Base-by-base conservation (phyloP, 306 rosid genomes). In the Cicer chorassanicum region DNA sequence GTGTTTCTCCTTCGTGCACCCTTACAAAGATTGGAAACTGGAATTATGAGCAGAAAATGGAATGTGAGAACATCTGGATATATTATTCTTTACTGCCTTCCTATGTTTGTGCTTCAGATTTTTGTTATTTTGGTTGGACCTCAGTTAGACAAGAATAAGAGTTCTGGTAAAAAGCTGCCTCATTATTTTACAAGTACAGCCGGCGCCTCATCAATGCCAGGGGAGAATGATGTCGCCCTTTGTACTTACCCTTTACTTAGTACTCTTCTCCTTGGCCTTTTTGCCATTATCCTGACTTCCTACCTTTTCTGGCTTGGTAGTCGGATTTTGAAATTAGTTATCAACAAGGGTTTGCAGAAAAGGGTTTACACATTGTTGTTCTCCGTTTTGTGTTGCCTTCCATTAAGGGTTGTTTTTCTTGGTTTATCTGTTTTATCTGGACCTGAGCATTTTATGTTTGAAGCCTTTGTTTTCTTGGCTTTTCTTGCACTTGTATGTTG, bases 261-360 rank as follows among this genome's bases (percentile, higher is more conserved):
- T 76, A 88, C 93, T 64, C 76, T 94, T 65, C 81, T 94, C 76
- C 96, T 87, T 6, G 98, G 96, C 65, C 78, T 89, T 85, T 94
- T 88, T 78, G 89, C 93, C 75, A 60, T 84, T 70, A 75, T 94
- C 80, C 86, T 94, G 74, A 94, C 93, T 59, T 83, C 84, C 86
- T 94, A 94, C 84, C 83, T 91, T 81, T 91, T 91, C 85, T 94
- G 97, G 97, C 96, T 94, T 73, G 98, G 96, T 82, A 88, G 96
- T 82, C 88, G 82, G 88, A 94, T 94, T 87, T 87, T 94, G 87
- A 91, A 90, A 84, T 80, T 86, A 91, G 98, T 94, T 71, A 94
- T 94, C 81, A 94, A 94, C 76, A 91, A 85, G 92, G 93, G 92
- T 75, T 78, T 94, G 91, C 98, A 94, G 87, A 94, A 86, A 85